phyloP scores from a whole-genome alignment of 805 yeast species.

The Candida verbasci region DNA sequence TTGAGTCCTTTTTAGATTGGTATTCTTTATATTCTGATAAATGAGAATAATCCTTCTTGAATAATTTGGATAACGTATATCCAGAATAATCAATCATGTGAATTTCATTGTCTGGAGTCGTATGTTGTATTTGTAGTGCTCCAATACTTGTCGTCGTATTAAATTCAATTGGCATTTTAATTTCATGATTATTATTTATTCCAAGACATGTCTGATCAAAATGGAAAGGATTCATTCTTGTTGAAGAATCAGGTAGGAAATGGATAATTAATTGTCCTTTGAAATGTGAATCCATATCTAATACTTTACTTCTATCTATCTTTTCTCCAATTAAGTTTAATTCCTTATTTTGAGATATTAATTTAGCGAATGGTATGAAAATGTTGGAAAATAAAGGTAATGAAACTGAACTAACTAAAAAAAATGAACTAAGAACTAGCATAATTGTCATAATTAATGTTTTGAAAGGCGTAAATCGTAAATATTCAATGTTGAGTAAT shows the following conservation, averaged over 20 bases:
- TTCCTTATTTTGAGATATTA: conserved; percentile 38
- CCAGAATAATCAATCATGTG: conserved; percentile 50
- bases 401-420: conserved; percentile 49
- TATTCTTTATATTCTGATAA: conserved; percentile 20
- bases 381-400: conserved; percentile 40
- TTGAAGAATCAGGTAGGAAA: conserved; percentile 88
- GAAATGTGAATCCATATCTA: conserved; percentile 59
- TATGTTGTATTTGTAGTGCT: conserved; percentile 58
- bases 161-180: conserved; percentile 64
- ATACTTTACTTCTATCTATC: conserved; percentile 29
- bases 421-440: conserved; percentile 47
- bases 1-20: conserved; percentile 21
- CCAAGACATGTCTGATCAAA: conserved; percentile 59
- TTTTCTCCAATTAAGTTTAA: conserved; percentile 51
- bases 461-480: conserved; percentile 57
- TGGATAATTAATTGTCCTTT: conserved; percentile 84
- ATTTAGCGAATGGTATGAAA: conserved; percentile 41
- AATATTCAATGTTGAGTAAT: conserved; percentile 67
- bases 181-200: conserved; percentile 17
- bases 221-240: conserved; percentile 71
- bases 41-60: conserved; percentile 27
- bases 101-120: conserved; percentile 49
- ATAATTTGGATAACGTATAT: conserved; percentile 45
- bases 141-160: conserved; percentile 77
- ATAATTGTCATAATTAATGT: conserved; percentile 46